Evolutionary conservation across 176 grass and related monocot species (phyloP).

Genomic region (Oryza longistaminata): DNA sequence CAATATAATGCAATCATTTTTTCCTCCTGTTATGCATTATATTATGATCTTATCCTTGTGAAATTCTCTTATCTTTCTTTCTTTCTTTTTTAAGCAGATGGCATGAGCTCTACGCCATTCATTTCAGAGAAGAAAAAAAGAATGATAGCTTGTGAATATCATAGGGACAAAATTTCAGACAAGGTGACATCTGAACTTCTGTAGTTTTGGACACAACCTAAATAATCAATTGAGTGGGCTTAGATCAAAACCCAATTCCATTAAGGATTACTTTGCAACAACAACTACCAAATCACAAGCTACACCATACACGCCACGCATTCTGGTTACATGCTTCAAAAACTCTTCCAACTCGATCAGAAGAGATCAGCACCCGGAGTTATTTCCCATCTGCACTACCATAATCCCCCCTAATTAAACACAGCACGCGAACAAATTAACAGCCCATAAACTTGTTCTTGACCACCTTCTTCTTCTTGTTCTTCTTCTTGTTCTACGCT

Average conservation of each 20-base stretch:
- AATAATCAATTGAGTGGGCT: neutral
- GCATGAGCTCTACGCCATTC: no score
- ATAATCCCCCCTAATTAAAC: neutral
- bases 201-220: neutral
- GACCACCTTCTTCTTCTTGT: neutral
- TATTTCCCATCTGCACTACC: conserved; percentile 7
- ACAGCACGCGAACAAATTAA: neutral
- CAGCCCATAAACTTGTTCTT: neutral
- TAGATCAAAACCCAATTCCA: neutral
- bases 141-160: neutral
- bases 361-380: conserved; percentile 19
- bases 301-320: neutral
- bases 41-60: neutral
- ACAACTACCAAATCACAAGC: neutral
- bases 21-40: neutral
- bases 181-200: neutral
- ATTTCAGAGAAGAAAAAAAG: neutral
- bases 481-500: neutral
- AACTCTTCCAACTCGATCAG: conserved; percentile 28
- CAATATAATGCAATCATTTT: neutral
- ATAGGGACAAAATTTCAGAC: neutral
- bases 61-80: neutral
- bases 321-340: conserved; percentile 29
- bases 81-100: neutral
- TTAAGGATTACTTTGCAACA: neutral